Evolutionary conservation across 2,329 filamentous ascomycete species (phyloP).

Genomic region (Pestalotiopsis sp.): DNA sequence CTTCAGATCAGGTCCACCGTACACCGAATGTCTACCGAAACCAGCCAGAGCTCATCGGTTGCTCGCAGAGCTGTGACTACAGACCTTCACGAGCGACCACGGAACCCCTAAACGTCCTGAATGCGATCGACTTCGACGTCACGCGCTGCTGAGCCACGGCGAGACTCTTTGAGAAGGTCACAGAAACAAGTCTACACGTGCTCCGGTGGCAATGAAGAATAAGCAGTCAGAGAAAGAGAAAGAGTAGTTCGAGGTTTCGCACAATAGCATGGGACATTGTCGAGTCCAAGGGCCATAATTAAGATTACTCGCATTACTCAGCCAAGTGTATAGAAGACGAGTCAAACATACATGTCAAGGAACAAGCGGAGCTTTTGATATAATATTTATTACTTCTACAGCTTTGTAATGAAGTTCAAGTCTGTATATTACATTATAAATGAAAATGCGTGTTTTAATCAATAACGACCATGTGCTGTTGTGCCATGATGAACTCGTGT

Average conservation of each 20-base stretch:
- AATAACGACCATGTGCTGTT: conserved; percentile 28
- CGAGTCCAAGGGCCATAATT: not conserved
- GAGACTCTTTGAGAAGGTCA: conserved; percentile 29
- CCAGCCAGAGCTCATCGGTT: too few relatives aligned
- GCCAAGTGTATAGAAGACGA: not conserved
- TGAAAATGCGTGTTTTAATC: conserved; percentile 20
- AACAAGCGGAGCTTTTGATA: not conserved
- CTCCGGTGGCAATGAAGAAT: conserved; percentile 21
- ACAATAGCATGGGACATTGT: not conserved
- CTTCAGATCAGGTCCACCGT: too few relatives aligned
- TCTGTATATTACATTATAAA: conserved; percentile 6
- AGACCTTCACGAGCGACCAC: conserved; percentile 27
- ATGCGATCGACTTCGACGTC: conserved; percentile 37
- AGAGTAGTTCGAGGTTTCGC: conserved; percentile 10
- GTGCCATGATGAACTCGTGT: not conserved
- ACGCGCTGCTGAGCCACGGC: conserved; percentile 36
- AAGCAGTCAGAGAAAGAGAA: conserved; percentile 31
- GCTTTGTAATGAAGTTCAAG: not conserved
- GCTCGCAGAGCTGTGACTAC: not conserved
- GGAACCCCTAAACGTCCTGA: conserved; percentile 28
- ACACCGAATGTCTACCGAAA: too few relatives aligned
- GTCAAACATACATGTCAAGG: not conserved
- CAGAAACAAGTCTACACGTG: conserved; percentile 34
- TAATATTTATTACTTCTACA: not conserved
- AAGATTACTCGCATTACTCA: not conserved